Evolutionary conservation across 306 rosid genomes (phyloP).

Genomic region (Trifolium subterraneum): DNA sequence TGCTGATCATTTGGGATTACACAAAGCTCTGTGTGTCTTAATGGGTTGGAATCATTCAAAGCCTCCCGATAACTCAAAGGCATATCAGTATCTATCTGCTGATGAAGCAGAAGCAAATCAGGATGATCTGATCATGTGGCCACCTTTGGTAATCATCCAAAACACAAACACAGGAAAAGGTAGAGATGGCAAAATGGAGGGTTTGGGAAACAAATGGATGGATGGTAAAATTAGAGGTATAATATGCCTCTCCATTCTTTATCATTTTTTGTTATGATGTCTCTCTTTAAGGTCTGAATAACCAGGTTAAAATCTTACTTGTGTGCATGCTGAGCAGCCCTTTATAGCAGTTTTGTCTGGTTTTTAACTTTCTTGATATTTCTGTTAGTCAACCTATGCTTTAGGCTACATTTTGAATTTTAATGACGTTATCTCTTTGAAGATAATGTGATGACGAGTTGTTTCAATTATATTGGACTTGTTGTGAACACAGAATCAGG

Average conservation of each 20-base stretch:
- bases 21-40: conserved; percentile 92
- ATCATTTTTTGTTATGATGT: conserved; percentile 45
- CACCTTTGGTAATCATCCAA: conserved; percentile 95
- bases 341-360: conserved; percentile 30
- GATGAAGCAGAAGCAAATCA: conserved; percentile 91
- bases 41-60: conserved; percentile 93
- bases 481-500: conserved; percentile 14
- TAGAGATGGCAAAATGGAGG: conserved; percentile 98
- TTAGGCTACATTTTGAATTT: conserved; percentile 38
- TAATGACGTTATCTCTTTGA: no score
- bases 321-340: conserved; percentile 33
- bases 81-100: conserved; percentile 81
- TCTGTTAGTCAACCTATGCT: conserved; percentile 18
- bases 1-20: conserved; percentile 95
- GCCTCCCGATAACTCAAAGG: conserved; percentile 91
- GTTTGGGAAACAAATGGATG: conserved; percentile 99
- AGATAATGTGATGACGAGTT: conserved; percentile 25
- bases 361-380: conserved; percentile 30
- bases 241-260: conserved; percentile 50
- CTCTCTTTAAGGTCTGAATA: conserved; percentile 34
- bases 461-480: conserved; percentile 36
- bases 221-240: conserved; percentile 94
- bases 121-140: conserved; percentile 98
- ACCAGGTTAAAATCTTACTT: conserved; percentile 41
- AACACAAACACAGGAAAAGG: conserved; percentile 87